Conservation (phyloP, 345 rosid species). For the Moringa oleifera region DNA sequence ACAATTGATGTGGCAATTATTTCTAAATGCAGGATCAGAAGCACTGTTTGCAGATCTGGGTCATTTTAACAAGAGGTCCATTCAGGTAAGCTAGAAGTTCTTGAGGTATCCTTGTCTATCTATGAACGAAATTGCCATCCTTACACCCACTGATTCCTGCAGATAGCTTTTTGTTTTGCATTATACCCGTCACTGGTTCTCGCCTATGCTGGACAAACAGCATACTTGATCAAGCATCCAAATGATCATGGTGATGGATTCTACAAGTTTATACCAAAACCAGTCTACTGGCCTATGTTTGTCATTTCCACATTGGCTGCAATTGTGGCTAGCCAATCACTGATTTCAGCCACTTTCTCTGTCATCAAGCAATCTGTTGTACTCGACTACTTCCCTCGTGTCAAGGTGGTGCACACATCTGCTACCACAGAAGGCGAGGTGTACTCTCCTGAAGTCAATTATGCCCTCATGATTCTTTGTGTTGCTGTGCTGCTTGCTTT, state of each 20-base stretch:
- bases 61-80: constrained; percentile 37
- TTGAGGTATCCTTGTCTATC: too few species aligned
- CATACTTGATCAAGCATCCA: constrained; percentile 69
- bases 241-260: constrained; percentile 55
- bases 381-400: constrained; percentile 82
- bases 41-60: constrained; percentile 93
- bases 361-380: constrained; percentile 88
- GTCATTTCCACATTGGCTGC: constrained; percentile 73
- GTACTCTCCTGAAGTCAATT: constrained; percentile 84
- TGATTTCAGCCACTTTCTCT: constrained; percentile 88
- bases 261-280: constrained; percentile 67
- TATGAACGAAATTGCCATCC: too few species aligned
- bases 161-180: constrained; percentile 66
- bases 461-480: constrained; percentile 80
- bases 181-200: constrained; percentile 83
- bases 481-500: constrained; percentile 71
- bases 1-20: too few species aligned
- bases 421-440: constrained; percentile 77
- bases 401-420: constrained; percentile 85
- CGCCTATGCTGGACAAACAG: constrained; percentile 90
- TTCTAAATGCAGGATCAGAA: constrained; percentile 67
- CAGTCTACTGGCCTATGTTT: constrained; percentile 86
- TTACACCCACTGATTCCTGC: constrained; percentile 11
- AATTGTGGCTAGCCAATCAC: constrained; percentile 80
- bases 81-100: too few species aligned